These are phyloP conservation scores for Sclerospora graminicola DNA, from an alignment of 352 stramenopile genomes.

Conservation along the genomic window DNA sequence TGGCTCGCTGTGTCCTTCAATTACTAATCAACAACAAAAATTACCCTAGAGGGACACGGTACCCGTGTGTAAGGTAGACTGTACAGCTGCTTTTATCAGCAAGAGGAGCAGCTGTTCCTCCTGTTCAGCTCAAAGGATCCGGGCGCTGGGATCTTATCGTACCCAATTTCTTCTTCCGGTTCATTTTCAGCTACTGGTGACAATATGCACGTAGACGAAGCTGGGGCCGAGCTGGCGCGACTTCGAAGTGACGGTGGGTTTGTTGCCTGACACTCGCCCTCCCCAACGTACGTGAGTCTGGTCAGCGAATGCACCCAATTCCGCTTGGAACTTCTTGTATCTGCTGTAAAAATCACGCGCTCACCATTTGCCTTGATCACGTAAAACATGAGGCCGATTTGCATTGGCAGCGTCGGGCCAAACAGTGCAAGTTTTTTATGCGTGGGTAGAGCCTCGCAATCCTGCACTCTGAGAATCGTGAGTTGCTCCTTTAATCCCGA, in stretches of 20 bases:
- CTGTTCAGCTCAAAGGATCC: conserved; percentile 6
- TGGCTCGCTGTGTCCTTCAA: too few species aligned
- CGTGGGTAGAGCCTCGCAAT: conserved; percentile 41
- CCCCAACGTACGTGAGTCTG: conserved; percentile 41
- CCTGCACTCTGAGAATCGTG: conserved; percentile 45
- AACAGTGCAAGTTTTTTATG: conserved; percentile 58
- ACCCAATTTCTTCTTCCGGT: conserved; percentile 12
- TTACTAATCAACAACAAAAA: too few species aligned
- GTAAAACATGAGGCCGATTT: conserved; percentile 53
- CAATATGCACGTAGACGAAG: conserved; percentile 1
- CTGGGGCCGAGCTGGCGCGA: conserved; percentile 13
- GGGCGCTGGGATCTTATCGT: conserved; percentile 2
- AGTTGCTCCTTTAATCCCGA: conserved; percentile 36
- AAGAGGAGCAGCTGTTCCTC: conserved; percentile 19
- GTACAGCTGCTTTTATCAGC: conserved; percentile 6
- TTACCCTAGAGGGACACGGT: too few species aligned
- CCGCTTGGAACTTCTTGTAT: conserved; percentile 31
- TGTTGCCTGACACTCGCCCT: conserved; percentile 12
- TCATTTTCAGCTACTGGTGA: conserved; percentile 16
- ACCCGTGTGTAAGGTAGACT: too few species aligned
- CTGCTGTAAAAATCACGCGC: conserved; percentile 42
- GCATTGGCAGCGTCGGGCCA: conserved; percentile 31
- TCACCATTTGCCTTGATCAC: conserved; percentile 59
- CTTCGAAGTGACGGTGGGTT: conserved; percentile 9
- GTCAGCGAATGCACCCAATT: conserved; percentile 48